Conservation (phyloP, 371 early-diverging fungal species). For the Saksenaea oblongispora region DNA sequence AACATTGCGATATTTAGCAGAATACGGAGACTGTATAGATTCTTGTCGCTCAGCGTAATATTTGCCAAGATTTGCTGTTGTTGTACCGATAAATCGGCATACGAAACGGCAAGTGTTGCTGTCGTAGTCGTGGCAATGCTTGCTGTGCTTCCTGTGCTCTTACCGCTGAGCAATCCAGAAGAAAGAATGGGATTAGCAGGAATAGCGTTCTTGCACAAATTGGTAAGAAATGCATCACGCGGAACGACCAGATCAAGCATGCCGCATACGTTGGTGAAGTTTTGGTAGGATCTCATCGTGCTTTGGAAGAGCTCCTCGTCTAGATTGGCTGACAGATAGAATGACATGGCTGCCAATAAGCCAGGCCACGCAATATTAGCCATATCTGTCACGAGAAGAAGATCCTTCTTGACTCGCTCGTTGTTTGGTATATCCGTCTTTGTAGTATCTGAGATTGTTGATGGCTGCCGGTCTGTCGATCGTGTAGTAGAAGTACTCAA, state of each 20-base stretch:
- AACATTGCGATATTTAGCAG: constrained; percentile 74
- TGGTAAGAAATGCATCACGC: constrained; percentile 84
- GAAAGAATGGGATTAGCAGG: constrained; percentile 60
- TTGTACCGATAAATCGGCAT: constrained; percentile 38
- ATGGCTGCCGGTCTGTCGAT: neutral
- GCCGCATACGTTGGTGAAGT: constrained; percentile 84
- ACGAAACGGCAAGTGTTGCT: constrained; percentile 26
- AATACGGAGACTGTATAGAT: constrained; percentile 77
- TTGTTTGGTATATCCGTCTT: neutral
- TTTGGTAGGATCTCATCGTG: constrained; percentile 72
- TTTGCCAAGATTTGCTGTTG: constrained; percentile 44
- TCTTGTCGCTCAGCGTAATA: constrained; percentile 71
- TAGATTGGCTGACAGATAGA: constrained; percentile 73
- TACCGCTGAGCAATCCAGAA: constrained; percentile 29
- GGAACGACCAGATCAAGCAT: constrained; percentile 76
- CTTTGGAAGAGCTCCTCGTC: constrained; percentile 86
- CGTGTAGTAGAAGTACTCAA: constrained; percentile 13
- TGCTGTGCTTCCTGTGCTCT: constrained; percentile 28
- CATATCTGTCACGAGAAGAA: constrained; percentile 77
- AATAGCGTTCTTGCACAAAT: constrained; percentile 78
- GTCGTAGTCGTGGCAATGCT: constrained; percentile 15
- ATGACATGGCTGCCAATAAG: constrained; percentile 79
- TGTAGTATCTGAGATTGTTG: neutral
- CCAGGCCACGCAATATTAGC: constrained; percentile 82
- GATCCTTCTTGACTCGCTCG: constrained; percentile 52